Percentiles rank a stretch among this genome's conserved stretches.
phyloP scores from a whole-genome alignment of 2,329 filamentous ascomycete species.

The Scytalidium sp. region DNA sequence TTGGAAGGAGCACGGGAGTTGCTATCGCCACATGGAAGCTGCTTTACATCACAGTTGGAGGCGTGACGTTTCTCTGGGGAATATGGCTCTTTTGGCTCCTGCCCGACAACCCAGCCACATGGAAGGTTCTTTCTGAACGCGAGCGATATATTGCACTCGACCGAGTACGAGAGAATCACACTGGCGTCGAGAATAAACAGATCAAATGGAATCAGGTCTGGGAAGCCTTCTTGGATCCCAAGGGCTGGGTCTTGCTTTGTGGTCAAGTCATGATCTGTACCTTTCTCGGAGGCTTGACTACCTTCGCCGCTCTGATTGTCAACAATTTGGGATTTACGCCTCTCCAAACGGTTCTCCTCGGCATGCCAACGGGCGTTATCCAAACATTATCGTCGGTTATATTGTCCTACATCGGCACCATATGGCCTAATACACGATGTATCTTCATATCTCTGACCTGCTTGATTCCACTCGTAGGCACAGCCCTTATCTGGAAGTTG shows the following conservation, averaged over 20 bases:
- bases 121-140: constrained; percentile 31
- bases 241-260: constrained; percentile 1
- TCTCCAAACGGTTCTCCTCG: background rate
- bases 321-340: background rate
- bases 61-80: constrained; percentile 37
- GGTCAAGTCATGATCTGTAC: constrained; percentile 40
- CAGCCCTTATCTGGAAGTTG: background rate
- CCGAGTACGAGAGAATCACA: constrained; percentile 51
- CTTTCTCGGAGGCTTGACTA: constrained; percentile 51
- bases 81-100: constrained; percentile 38
- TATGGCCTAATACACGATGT: background rate
- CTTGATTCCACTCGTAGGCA: background rate
- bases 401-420: background rate
- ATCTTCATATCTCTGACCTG: background rate
- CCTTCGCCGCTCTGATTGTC: constrained; percentile 41
- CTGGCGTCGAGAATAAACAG: constrained; percentile 46
- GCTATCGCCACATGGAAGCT: constrained; percentile 56
- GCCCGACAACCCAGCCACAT: constrained; percentile 45
- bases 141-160: constrained; percentile 43
- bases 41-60: constrained; percentile 35
- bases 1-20: constrained; percentile 43
- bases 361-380: constrained; percentile 1
- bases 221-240: constrained; percentile 35
- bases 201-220: constrained; percentile 45
- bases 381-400: background rate